These are phyloP conservation scores for Ascoidea asiatica DNA, from an alignment of 805 yeast genomes.

Conservation along the genomic window DNA sequence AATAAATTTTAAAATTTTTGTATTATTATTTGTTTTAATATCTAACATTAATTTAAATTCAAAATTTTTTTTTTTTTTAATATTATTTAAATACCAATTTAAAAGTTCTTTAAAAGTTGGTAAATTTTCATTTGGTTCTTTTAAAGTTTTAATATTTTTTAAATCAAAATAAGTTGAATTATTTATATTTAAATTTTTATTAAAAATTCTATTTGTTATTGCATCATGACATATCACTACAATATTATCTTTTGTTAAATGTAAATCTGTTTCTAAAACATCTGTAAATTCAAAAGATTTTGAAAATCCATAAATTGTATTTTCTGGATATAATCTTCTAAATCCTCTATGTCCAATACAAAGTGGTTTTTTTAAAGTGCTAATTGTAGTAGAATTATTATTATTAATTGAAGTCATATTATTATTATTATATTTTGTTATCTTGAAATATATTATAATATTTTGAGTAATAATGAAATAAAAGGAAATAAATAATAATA, in stretches of 20 bases:
- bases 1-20: slow-evolving; percentile 25
- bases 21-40: slow-evolving; percentile 31
- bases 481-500: no score
- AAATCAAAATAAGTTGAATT: slow-evolving; percentile 16
- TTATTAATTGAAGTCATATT: not conserved
- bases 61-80: slow-evolving; percentile 40
- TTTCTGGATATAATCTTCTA: not conserved
- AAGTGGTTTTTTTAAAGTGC: not conserved
- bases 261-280: slow-evolving; percentile 22
- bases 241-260: slow-evolving; percentile 19
- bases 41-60: slow-evolving; percentile 57
- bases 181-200: slow-evolving; percentile 16
- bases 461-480: not conserved
- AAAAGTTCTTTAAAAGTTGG: slow-evolving; percentile 19
- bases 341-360: not conserved
- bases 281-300: not conserved
- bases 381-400: not conserved
- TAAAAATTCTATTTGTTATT: slow-evolving; percentile 19
- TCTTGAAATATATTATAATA: not conserved
- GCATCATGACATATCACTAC: slow-evolving; percentile 23
- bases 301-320: not conserved
- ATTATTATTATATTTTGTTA: slow-evolving; percentile 3
- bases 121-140: slow-evolving; percentile 20
- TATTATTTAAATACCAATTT: slow-evolving; percentile 20
- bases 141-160: slow-evolving; percentile 15